A percentile compares a stretch with the other conserved stretches of the same genome.
These are phyloP conservation scores for Suhomyces atakaporum DNA, from an alignment of 1,139 yeast species.

Conservation along the genomic window DNA sequence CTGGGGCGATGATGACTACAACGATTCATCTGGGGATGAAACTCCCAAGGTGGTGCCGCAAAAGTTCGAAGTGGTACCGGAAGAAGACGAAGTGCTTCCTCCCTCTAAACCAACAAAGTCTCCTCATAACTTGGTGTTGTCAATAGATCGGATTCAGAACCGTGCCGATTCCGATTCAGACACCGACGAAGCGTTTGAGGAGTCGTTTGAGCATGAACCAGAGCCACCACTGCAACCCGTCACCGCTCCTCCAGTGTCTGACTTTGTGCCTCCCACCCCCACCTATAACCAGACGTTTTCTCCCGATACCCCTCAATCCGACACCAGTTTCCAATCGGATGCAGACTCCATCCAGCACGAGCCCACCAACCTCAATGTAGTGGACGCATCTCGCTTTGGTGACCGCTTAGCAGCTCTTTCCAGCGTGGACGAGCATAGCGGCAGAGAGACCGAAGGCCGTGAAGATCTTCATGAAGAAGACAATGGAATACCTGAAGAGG, in stretches of 20 bases:
- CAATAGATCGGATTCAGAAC: slow-evolving; percentile 33
- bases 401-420: too few species aligned
- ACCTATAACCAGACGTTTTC: slow-evolving; percentile 14
- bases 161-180: slow-evolving; percentile 21
- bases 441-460: background rate
- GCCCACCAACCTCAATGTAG: slow-evolving; percentile 32
- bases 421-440: background rate
- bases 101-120: too few species aligned
- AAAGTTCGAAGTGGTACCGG: slow-evolving; percentile 6
- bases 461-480: slow-evolving; percentile 1
- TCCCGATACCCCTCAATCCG: slow-evolving; percentile 37
- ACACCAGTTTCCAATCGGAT: slow-evolving; percentile 38
- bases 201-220: background rate
- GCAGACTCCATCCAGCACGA: slow-evolving; percentile 42
- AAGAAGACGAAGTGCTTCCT: background rate
- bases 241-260: too few species aligned
- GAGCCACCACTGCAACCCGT: too few species aligned
- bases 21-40: slow-evolving; percentile 16
- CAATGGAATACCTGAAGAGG: too few species aligned
- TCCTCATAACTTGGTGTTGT: slow-evolving; percentile 31
- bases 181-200: slow-evolving; percentile 19
- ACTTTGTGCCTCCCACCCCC: slow-evolving; percentile 36
- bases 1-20: slow-evolving; percentile 51
- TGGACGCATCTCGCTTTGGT: slow-evolving; percentile 8
- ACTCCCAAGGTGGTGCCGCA: slow-evolving; percentile 11